Conservation (phyloP, 805 yeast genomes). For the Candida morakotiae region DNA sequence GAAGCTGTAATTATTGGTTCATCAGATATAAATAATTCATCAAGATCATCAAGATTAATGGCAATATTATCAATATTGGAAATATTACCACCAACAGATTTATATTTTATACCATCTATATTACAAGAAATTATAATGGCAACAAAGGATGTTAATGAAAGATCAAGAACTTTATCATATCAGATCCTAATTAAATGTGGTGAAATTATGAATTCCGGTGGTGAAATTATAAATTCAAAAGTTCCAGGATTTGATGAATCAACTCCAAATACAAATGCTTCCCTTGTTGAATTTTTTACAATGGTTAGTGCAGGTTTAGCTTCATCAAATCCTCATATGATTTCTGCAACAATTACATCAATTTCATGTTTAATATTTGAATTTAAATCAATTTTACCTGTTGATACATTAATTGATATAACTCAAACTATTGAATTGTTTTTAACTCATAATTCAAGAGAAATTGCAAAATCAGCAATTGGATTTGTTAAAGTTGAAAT, state of each 20-base stretch:
- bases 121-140: constrained; percentile 85
- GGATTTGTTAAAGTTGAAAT: constrained; percentile 93
- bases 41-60: constrained; percentile 74
- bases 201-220: constrained; percentile 65
- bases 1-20: constrained; percentile 56
- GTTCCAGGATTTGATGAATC: constrained; percentile 64
- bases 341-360: constrained; percentile 89
- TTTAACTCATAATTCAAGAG: constrained; percentile 85
- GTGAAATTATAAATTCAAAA: constrained; percentile 57
- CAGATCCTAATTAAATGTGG: constrained; percentile 78
- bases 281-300: constrained; percentile 78
- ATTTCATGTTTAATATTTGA: constrained; percentile 83
- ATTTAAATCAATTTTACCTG: constrained; percentile 63
- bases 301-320: constrained; percentile 96
- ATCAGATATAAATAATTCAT: constrained; percentile 57
- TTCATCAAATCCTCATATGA: constrained; percentile 92
- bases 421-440: constrained; percentile 85
- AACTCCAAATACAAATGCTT: constrained; percentile 63
- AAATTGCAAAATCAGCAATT: constrained; percentile 89
- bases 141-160: constrained; percentile 91
- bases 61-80: constrained; percentile 62
- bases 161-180: constrained; percentile 80
- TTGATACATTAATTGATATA: constrained; percentile 64
- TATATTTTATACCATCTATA: constrained; percentile 75
- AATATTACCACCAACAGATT: constrained; percentile 57